Percentiles rank a stretch among this genome's conserved stretches.
Evolutionary conservation across 345 rosid species (phyloP).

Genomic region (Populus pruinosa): DNA sequence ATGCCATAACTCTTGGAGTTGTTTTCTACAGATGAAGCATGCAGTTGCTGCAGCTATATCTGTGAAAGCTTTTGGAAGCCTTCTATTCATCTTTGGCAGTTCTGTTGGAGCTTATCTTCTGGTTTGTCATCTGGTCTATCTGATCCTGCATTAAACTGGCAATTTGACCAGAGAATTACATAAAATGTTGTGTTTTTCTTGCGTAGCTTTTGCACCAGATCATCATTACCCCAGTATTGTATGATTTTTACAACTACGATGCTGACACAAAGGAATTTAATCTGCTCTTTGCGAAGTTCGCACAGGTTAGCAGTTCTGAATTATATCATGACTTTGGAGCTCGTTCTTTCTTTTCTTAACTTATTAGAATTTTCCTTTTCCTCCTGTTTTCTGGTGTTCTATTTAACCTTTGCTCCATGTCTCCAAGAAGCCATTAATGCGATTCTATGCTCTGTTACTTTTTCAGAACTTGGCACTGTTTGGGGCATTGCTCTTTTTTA

Average conservation of each 20-base stretch:
- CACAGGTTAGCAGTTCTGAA: constrained; percentile 42
- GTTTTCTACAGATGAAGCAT: constrained; percentile 34
- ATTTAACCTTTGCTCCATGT: not conserved
- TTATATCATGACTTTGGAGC: not conserved
- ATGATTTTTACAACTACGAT: constrained; percentile 75
- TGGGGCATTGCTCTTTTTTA: constrained; percentile 66
- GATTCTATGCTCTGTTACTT: not conserved
- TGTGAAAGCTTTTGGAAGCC: constrained; percentile 63
- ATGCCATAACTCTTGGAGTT: not conserved
- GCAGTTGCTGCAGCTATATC: constrained; percentile 51
- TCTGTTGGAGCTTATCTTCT: constrained; percentile 67
- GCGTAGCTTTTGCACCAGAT: constrained; percentile 64
- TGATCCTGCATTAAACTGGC: not conserved
- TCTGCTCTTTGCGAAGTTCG: constrained; percentile 48
- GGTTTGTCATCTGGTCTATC: constrained; percentile 33
- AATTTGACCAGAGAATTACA: not conserved
- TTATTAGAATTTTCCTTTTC: not conserved
- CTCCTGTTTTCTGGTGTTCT: too few relatives aligned
- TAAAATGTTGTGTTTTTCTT: constrained; percentile 2
- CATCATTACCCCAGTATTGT: constrained; percentile 39
- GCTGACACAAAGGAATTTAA: constrained; percentile 48
- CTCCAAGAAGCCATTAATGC: not conserved
- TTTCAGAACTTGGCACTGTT: constrained; percentile 64
- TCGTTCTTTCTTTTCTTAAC: not conserved
- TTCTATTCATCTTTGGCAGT: constrained; percentile 64